phyloP scores from a whole-genome alignment of 306 rosid genomes.

The Glycine tomentella region DNA sequence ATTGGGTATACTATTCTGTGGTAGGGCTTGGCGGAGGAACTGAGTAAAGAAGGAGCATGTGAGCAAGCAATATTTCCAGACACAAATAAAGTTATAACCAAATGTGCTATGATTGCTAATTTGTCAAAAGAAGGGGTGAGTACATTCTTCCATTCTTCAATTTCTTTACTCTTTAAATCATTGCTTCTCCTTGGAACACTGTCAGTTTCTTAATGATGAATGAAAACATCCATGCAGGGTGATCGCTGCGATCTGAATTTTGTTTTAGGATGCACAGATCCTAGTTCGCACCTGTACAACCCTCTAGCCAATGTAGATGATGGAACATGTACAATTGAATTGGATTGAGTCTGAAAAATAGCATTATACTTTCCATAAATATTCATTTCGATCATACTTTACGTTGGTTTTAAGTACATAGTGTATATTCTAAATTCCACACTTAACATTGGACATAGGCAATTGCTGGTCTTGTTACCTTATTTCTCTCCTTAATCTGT shows the following conservation, averaged over 20 bases:
- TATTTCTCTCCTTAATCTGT: background rate
- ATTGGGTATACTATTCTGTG: background rate
- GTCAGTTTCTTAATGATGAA: slow-evolving; percentile 13
- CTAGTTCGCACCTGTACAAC: slow-evolving; percentile 64
- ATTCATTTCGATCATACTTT: slow-evolving; percentile 20
- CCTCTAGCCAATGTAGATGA: slow-evolving; percentile 94
- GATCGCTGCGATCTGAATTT: slow-evolving; percentile 83
- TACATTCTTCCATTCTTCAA: slow-evolving; percentile 24
- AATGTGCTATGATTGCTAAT: slow-evolving; percentile 83
- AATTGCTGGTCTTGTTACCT: background rate
- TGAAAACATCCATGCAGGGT: slow-evolving; percentile 65
- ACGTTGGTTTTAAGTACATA: slow-evolving; percentile 27
- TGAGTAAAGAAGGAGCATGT: slow-evolving; percentile 90
- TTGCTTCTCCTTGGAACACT: background rate
- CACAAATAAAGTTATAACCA: slow-evolving; percentile 52
- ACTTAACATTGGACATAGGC: slow-evolving; percentile 16
- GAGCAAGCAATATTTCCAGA: slow-evolving; percentile 91
- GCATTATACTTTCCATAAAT: slow-evolving; percentile 6
- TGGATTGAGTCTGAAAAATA: slow-evolving; percentile 62
- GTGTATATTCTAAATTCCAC: slow-evolving; percentile 42
- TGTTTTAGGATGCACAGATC: slow-evolving; percentile 83
- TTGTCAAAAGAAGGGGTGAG: slow-evolving; percentile 86
- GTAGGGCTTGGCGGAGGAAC: slow-evolving; percentile 83
- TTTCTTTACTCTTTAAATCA: background rate
- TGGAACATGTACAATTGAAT: slow-evolving; percentile 75